Base-by-base conservation (phyloP, 2,329 filamentous ascomycete species). In the Ophioceras dolichostomum region DNA sequence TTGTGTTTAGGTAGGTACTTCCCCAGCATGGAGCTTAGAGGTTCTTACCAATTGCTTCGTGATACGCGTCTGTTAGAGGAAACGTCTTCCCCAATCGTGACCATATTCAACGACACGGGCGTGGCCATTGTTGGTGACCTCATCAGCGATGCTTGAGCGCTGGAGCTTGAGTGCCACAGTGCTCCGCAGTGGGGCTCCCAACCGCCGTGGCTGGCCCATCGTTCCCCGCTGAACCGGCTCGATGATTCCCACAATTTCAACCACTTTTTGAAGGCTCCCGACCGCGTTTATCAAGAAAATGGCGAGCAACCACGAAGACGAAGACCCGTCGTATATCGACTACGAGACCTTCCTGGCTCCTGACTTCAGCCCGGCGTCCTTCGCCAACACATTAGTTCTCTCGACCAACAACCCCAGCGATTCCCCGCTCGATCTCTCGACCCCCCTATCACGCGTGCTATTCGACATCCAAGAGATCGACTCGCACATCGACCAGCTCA, bases 381-480 rank as follows among this genome's bases (percentile, higher is more conserved):
- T 96, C 54, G 89, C 91, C 49, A 95, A 96, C 58, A 75, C 76
- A 19, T 77, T 98, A 41, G 83, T 96, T 34, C 76, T 88, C 40
- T 72, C 79, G 28, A 96, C 89, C 39, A 96, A 96, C 66, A 94
- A 95, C 61, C 71, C 86, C 41, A 84, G 81, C 47, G 91, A 96
- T 60, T 80, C 80, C 2, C 83, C 86, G 6, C 74, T 96, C 49
- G 91, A 98, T 58, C 81, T 98, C 40, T 89, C 87, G 5, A 96
- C 91, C 13, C 89, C 91, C 3, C 72, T 98, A 34, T 94, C 88
- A 5, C 78, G 86, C 38, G 88, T 95, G 5, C 76, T 96, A 6
- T 98, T 98, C 60, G 91, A 98, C 59, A 80, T 91, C 3, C 91
- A 96, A 55, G 91, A 96, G 60, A 82, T 98, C 46, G 89, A 96